Conservation (phyloP, 2,329 filamentous ascomycete species). For the Hypoxylon sp. region DNA sequence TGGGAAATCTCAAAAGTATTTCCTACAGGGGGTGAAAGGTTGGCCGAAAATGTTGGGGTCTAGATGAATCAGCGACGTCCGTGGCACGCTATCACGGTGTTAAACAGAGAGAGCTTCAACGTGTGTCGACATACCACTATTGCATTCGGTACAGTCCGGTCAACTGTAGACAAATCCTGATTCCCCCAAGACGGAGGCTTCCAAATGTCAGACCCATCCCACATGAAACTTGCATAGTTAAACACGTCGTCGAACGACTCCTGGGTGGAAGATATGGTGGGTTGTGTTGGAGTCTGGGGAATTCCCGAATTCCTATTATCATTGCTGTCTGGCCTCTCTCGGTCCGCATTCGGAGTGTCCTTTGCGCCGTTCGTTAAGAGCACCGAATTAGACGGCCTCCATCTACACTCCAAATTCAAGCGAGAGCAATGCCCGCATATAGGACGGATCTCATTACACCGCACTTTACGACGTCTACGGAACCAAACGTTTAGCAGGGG, state of each 20-base stretch:
- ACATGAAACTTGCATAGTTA: constrained; percentile 66
- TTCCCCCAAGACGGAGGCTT: constrained; percentile 39
- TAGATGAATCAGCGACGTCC: constrained; percentile 16
- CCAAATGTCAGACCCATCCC: constrained; percentile 59
- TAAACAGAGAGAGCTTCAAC: constrained; percentile 4
- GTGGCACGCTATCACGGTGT: neutral
- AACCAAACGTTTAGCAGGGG: constrained; percentile 29
- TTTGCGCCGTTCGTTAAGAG: constrained; percentile 27
- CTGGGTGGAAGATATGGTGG: constrained; percentile 39
- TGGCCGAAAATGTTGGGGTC: constrained; percentile 27
- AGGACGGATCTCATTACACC: constrained; percentile 68
- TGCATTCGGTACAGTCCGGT: constrained; percentile 43
- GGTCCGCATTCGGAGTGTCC: constrained; percentile 2
- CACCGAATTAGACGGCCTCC: constrained; percentile 58
- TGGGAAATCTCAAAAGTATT: constrained; percentile 25
- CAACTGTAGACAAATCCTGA: constrained; percentile 28
- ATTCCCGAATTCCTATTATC: constrained; percentile 16
- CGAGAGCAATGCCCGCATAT: constrained; percentile 68
- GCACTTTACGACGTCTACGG: constrained; percentile 66
- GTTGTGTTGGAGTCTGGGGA: constrained; percentile 14
- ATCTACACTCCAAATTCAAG: constrained; percentile 67
- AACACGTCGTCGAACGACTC: constrained; percentile 60
- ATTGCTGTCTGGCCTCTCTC: constrained; percentile 27
- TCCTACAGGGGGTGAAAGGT: constrained; percentile 17
- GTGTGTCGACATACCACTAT: constrained; percentile 41